phyloP scores from a whole-genome alignment of 441 rosid species.

The Heliophila coronopifolia region DNA sequence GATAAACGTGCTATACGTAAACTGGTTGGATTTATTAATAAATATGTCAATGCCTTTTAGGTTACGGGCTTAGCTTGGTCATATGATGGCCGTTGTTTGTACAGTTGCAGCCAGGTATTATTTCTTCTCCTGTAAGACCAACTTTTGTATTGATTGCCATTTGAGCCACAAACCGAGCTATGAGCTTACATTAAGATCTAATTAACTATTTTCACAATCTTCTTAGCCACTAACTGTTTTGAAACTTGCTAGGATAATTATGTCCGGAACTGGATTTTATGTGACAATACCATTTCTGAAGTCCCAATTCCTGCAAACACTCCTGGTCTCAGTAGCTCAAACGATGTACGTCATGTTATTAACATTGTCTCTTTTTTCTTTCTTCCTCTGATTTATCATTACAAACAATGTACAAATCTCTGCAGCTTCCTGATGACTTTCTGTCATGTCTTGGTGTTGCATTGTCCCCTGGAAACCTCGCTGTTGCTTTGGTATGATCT shows the following conservation, averaged over 20 bases:
- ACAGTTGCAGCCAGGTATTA: slow-evolving; percentile 88
- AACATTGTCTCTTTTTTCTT: slow-evolving; percentile 9
- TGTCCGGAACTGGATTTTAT: slow-evolving; percentile 68
- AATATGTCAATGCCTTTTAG: slow-evolving; percentile 38
- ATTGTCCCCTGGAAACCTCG: slow-evolving; percentile 74
- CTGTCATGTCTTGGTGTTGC: slow-evolving; percentile 78
- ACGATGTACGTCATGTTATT: slow-evolving; percentile 47
- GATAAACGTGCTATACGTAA: slow-evolving; percentile 3
- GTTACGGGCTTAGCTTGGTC: slow-evolving; percentile 93
- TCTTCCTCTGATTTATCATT: slow-evolving; percentile 5
- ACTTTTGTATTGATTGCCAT: not conserved
- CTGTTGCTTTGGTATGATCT: slow-evolving; percentile 63
- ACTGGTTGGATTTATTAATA: slow-evolving; percentile 3
- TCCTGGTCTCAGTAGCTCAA: slow-evolving; percentile 49
- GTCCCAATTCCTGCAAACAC: slow-evolving; percentile 57
- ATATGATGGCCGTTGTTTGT: slow-evolving; percentile 63
- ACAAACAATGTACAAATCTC: slow-evolving; percentile 11
- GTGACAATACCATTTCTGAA: slow-evolving; percentile 51
- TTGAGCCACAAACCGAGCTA: not conserved
- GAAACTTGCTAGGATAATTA: slow-evolving; percentile 61
- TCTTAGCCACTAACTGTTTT: slow-evolving; percentile 8
- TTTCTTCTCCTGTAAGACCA: slow-evolving; percentile 9
- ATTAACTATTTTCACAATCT: not conserved
- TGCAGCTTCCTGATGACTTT: slow-evolving; percentile 75
- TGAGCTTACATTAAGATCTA: slow-evolving; percentile 1